Evolutionary conservation across 2,329 filamentous ascomycete genomes (phyloP).

Genomic region (Fusarium sp.): DNA sequence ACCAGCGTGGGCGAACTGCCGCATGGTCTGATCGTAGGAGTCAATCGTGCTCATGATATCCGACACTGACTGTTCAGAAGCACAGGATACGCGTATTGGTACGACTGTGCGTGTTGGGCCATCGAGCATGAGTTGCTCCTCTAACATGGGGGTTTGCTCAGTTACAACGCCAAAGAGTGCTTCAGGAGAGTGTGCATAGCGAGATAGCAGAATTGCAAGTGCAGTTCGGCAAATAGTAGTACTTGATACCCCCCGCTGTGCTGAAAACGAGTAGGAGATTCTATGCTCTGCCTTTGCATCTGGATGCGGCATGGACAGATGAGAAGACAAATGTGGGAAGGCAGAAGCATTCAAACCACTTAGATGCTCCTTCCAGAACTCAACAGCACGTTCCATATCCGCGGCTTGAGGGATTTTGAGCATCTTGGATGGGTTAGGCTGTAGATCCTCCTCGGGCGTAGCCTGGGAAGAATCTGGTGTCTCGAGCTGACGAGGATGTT

Average conservation of each 20-base stretch:
- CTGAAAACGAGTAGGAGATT: fast-evolving
- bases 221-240: background rate
- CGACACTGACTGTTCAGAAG: background rate
- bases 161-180: conserved; percentile 14
- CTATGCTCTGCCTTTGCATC: background rate
- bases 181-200: conserved; percentile 15
- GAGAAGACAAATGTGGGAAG: conserved; percentile 6
- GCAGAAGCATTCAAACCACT: conserved; percentile 7
- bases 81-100: conserved; percentile 9
- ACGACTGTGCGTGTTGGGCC: conserved; percentile 1
- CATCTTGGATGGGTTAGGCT: background rate
- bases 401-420: background rate
- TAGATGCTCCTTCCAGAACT: conserved; percentile 1
- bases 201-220: conserved; percentile 8
- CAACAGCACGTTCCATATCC: background rate
- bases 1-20: background rate
- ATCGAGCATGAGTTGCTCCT: background rate
- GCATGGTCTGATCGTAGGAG: background rate
- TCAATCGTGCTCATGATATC: background rate
- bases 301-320: background rate
- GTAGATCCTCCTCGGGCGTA: background rate
- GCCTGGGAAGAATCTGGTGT: conserved; percentile 6
- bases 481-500: background rate
- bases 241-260: background rate
- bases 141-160: background rate